These are phyloP conservation scores for Acarospora socialis DNA, from an alignment of 2,329 filamentous ascomycete genomes.

Conservation along the genomic window DNA sequence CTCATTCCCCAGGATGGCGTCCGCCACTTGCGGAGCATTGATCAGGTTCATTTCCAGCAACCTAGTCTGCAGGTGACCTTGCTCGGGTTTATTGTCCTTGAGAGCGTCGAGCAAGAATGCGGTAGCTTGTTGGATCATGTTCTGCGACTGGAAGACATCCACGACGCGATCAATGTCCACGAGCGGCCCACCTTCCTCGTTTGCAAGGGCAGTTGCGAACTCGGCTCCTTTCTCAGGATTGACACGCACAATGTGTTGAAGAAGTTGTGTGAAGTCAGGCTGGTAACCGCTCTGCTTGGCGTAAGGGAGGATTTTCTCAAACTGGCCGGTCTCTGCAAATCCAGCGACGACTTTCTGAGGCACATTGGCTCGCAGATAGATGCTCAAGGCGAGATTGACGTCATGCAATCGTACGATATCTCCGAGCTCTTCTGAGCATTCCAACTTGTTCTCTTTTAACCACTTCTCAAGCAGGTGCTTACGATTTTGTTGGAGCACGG, in stretches of 20 bases:
- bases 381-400: conserved; percentile 67
- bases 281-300: conserved; percentile 72
- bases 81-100: conserved; percentile 87
- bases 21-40: conserved; percentile 92
- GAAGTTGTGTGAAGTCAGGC: conserved; percentile 84
- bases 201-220: conserved; percentile 84
- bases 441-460: conserved; percentile 90
- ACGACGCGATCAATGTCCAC: conserved; percentile 91
- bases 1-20: conserved; percentile 93
- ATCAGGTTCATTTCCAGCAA: conserved; percentile 95
- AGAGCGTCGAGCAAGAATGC: conserved; percentile 95
- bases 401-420: conserved; percentile 87
- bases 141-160: conserved; percentile 95
- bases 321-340: conserved; percentile 89
- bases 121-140: conserved; percentile 93
- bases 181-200: conserved; percentile 71
- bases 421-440: conserved; percentile 90
- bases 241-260: conserved; percentile 82
- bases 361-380: conserved; percentile 83
- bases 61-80: conserved; percentile 83
- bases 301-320: conserved; percentile 92
- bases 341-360: conserved; percentile 90
- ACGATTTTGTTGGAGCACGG: conserved; percentile 81
- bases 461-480: conserved; percentile 97
- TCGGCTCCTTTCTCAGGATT: conserved; percentile 91